These are phyloP conservation scores for Daldinia sp. DNA, from an alignment of 2,329 filamentous ascomycete species.

Conservation along the genomic window DNA sequence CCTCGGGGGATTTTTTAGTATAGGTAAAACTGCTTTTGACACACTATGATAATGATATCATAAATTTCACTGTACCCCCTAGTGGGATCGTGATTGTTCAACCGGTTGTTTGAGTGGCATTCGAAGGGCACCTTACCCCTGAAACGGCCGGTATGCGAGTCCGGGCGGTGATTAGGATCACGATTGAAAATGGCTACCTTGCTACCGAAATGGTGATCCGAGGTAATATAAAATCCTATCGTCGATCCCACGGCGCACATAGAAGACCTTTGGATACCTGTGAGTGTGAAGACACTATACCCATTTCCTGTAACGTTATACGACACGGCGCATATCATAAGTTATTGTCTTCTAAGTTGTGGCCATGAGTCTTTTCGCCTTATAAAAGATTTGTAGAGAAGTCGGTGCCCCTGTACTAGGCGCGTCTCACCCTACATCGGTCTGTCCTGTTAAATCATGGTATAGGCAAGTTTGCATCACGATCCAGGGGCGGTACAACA, in stretches of 20 bases:
- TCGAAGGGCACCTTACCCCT: neutral
- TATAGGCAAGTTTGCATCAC: neutral
- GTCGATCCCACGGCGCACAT: conserved; percentile 19
- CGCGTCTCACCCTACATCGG: neutral
- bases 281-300: neutral
- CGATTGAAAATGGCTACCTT: neutral
- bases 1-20: conserved; percentile 6
- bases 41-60: conserved; percentile 3
- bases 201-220: conserved; percentile 1
- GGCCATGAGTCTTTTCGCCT: neutral
- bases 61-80: conserved; percentile 2
- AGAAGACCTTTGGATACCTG: no score
- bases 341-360: neutral
- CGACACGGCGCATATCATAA: neutral
- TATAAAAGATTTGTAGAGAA: neutral
- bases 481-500: neutral
- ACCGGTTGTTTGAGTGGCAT: neutral
- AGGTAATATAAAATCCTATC: conserved; percentile 4
- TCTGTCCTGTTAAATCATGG: neutral
- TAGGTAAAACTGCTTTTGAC: neutral
- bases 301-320: conserved; percentile 18
- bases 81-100: conserved; percentile 18
- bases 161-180: neutral
- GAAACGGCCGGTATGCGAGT: no score
- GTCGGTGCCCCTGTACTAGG: neutral